Percentiles rank a stretch among this genome's conserved stretches.
These are phyloP conservation scores for Eucalyptus marginata DNA, from an alignment of 345 rosid species.

Conservation along the genomic window DNA sequence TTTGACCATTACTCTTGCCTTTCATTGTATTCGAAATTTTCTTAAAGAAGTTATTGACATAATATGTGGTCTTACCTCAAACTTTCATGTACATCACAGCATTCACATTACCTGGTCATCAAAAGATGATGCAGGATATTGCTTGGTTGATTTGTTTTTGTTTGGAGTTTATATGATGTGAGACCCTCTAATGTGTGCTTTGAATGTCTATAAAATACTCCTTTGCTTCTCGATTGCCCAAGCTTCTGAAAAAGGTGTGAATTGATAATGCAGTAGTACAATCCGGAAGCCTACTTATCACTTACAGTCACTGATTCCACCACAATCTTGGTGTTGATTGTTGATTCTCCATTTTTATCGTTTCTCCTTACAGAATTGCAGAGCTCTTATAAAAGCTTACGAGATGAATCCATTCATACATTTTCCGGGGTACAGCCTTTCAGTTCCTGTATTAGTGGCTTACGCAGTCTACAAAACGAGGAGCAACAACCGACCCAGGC, in stretches of 20 bases:
- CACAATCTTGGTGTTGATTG: not conserved
- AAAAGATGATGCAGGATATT: not conserved
- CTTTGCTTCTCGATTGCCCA: not conserved
- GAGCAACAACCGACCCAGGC: not conserved
- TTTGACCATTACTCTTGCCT: not conserved
- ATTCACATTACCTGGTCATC: not conserved
- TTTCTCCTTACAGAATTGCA: slow-evolving; percentile 47
- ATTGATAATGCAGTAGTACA: not conserved
- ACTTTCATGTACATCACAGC: not conserved
- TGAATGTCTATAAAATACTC: not conserved
- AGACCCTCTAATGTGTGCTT: not conserved
- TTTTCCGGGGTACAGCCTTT: slow-evolving; percentile 65
- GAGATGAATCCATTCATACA: slow-evolving; percentile 78
- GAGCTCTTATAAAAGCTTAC: slow-evolving; percentile 61
- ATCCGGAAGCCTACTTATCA: not conserved
- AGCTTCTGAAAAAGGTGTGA: not conserved
- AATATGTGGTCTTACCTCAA: not conserved
- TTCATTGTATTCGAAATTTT: not conserved
- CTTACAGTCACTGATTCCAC: not conserved
- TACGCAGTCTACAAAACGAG: slow-evolving; percentile 38
- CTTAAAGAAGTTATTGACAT: not conserved
- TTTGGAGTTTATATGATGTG: not conserved
- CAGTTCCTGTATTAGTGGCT: slow-evolving; percentile 46
- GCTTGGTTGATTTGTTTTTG: not conserved
- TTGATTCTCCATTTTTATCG: not conserved